Base-by-base conservation (phyloP, 2,329 filamentous ascomycete species). In the Coniochaeta pulveracea region DNA sequence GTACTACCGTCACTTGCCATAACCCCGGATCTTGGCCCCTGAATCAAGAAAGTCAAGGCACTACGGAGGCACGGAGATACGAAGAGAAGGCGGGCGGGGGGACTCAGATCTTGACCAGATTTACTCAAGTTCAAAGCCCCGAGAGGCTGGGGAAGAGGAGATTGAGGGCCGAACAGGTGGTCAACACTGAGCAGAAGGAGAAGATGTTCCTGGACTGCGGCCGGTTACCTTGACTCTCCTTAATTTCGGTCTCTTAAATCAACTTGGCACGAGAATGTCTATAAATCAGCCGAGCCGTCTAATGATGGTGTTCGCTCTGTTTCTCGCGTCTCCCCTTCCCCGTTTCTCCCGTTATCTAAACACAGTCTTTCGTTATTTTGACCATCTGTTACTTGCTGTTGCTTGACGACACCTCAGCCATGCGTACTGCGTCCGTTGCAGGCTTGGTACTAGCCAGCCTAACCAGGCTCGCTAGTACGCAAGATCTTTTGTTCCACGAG, bases 401-500 rank as follows among this genome's bases (percentile, higher is more conserved):
- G n/a, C n/a, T n/a, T n/a, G n/a, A n/a, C n/a, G n/a, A n/a, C n/a
- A n/a, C 12, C 6, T 15, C 28, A 31, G 28, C 26, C 15, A 44
- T 45, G 43, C 35, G 35, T 34, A 25, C 28, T 29, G 17, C 26
- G 28, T 31, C 28, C 18, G 3, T 31, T 31, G 18, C 28, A 22
- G 28, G 28, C 4, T 31, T 42, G 42, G 40, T 40, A 18, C 21
- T 47, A 17, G 38, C 42, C 42, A 37, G 39, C 25, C 14, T 41
- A 25, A 25, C 37, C 26, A 22, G 19, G 21, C 29, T 40, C 16
- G 39, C 26, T 10, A 11, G 34, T 6, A 38, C 40, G 11, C 29
- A 40, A 28, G 43, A 46, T 15, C 25, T 39, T 10, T 19, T 43
- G n/a, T 38, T 45, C 11, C 36, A 40, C 15, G 42, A 43, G 17